Base-by-base conservation (phyloP, 768 basidiomycete genomes). In the Phallus indusiatus region DNA sequence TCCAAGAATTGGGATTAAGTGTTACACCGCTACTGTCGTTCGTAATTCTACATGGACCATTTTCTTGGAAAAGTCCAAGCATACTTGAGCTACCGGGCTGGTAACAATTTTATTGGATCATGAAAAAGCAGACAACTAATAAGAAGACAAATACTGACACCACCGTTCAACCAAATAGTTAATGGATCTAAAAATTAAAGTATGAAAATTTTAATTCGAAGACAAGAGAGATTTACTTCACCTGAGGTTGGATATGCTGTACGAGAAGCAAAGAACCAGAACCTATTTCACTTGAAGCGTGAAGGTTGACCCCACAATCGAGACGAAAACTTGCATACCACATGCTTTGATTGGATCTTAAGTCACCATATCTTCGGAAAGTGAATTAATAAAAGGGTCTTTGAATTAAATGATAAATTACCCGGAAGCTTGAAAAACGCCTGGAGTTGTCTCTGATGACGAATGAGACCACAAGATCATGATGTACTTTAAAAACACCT, bases 241-340 rank as follows among this genome's bases (percentile, higher is more conserved):
- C 50, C 50, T 51, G 75, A 82, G 21, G 76, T 76, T 0, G 83
- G 76, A 64, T 81, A 80, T 22, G 42, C 18, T 14, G 80, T 78
- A n/a, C 84, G 78, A 0, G 84, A 76, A 12, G 73, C 83, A 63
- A 86, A 86, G 72, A 81, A 85, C 82, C 82, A 85, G 71, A 84
- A 86, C 79, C 83, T 83, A 53, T 3, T 1, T 33, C 22, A 22
- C 18, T 17, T 34, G 9, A 50, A 51, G 36, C 18, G 7, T 34
- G 9, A 50, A 51, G 36, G 21, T 48, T 21, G n/a, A 16, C n/a
- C 14, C 35, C 16, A 24, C 7, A 17, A n/a, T 14, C 8, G 48
- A 20, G 20, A 47, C 5, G 14, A 28, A 18, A 20, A 33, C 7
- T 28, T 28, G 28, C 70, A 21, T 33, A 82, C 82, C 81, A 85